Percentiles rank a stretch among this genome's conserved stretches.
These are phyloP conservation scores for Solanum sitiens DNA, from an alignment of 257 asterid species.

Conservation along the genomic window DNA sequence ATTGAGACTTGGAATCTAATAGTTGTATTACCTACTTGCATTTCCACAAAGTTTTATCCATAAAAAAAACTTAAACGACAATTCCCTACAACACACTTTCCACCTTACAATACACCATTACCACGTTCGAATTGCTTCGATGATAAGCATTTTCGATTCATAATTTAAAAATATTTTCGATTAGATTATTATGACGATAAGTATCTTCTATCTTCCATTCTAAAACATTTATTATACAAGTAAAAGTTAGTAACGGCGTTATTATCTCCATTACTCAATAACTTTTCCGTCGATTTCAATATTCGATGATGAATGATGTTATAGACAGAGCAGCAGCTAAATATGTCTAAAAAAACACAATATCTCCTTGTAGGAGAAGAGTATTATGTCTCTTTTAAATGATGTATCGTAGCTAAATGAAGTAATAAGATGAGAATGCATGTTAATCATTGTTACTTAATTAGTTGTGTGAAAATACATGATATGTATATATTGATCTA, in stretches of 20 bases:
- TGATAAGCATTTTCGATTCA: neutral
- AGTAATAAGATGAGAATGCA: neutral
- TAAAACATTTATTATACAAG: neutral
- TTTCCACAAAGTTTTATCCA: neutral
- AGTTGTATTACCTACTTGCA: neutral
- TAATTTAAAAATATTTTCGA: too few relatives aligned
- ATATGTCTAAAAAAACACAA: too few relatives aligned
- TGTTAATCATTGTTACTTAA: neutral
- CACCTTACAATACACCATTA: neutral
- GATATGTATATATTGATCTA: neutral
- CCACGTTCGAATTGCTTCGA: neutral
- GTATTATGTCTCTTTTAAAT: too few relatives aligned
- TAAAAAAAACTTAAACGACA: neutral
- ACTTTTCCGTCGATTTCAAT: too few relatives aligned
- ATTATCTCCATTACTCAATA: too few relatives aligned
- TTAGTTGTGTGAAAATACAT: neutral
- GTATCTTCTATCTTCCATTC: neutral
- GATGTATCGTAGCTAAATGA: neutral
- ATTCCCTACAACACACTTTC: neutral
- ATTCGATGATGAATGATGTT: too few relatives aligned
- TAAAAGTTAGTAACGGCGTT: neutral
- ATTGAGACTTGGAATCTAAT: conserved; percentile 15
- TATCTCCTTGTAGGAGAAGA: too few relatives aligned
- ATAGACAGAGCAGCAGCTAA: too few relatives aligned
- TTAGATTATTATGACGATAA: too few relatives aligned